Base-by-base conservation (phyloP, 768 basidiomycete species). In the Lyophyllum decastes region DNA sequence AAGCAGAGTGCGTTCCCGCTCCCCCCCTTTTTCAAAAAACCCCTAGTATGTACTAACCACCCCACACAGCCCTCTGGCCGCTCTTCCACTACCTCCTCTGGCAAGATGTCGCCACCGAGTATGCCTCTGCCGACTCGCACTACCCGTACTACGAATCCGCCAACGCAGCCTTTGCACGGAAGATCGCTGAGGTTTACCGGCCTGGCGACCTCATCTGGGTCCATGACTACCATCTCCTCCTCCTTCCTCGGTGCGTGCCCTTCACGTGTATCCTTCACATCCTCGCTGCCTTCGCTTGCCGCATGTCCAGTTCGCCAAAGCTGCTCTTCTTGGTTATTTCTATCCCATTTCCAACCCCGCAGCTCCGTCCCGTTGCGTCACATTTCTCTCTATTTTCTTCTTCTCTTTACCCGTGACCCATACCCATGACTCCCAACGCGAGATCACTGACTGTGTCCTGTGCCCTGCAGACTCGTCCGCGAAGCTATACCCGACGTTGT, bases 61-160 rank as follows among this genome's bases (percentile, higher is more conserved):
- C 38, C 19, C 17, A 50, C 22, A 0, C 66, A 96, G 94, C 88
- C 38, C 86, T 99, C 44, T 99, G 96, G 95, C 96, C 96, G 1
- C 77, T 98, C 41, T 97, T 98, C 84, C 97, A 98, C 76, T 98
- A 98, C 71, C 85, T 98, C 55, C 88, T 98, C 54, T 97, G 95
- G 91, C 95, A 96, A 71, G 97, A 98, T 70, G 93, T 95, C 58
- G 90, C 91, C 9, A 89, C 89, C 25, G 92, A 94, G 66, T 90
- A 92, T 64, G 87, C 90, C 1, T 90, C 90, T 3, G 94, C 93
- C 26, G 93, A 94, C 68, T 78, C 83, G 2, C 80, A 92, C 66
- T 99, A 94, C 79, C 81, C 86, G 33, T 82, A 86, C 44, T 95
- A 94, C 74, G 82, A 85, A 62, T 80, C 85, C 50, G 93, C 92